Evolutionary conservation across 2,329 filamentous ascomycete genomes (phyloP), one percentile per base, ranked within the genome.

Genomic region (Colletotrichum salicis): DNA sequence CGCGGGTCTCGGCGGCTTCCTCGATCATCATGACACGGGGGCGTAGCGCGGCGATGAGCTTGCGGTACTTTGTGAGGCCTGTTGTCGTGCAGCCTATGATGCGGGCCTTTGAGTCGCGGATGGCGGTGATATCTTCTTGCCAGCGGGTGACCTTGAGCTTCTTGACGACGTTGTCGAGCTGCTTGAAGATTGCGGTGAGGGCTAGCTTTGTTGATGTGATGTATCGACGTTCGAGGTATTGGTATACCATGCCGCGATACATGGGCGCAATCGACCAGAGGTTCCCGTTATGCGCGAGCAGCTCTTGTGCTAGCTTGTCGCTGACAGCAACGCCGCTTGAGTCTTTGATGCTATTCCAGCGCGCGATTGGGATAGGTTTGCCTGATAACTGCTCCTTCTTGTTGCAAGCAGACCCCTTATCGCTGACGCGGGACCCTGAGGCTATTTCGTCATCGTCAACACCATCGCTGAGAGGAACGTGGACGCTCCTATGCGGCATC

Each of bases 31-130:
- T 85, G 4, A 94, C 85, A 29, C 85, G 89, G 0, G 94, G 93
- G 33, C 88, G 84, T 5, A 96, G 78, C 2, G 89, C 88, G 1
- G 90, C 85, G 27, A 97, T 84, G 2, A 96, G 84, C 1, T 87
- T 89, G 4, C 94, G 90, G 73, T 96, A 96, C 76, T 97, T 97
- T 80, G 91, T 92, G 10, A 97, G 79, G 1, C 94, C 94, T 0
- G 94, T 97, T 0, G 93, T 95, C 0, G 94, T 97, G 62, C 88
- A 88, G 41, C 88, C 87, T 4, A 96, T 82, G 29, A 94, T 85
- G 27, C 87, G 81, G 19, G 87, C 79, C 0, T 75, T 59, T 19
- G 81, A 77, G 1, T 74, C 68, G 3, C 75, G 76, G n/a, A 88
- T 78, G 6, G 84, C 77, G 5, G 76, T 76, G 10, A 86, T 81